Base-by-base conservation (phyloP, 345 rosid species). In the Sisymbrium altissimum region DNA sequence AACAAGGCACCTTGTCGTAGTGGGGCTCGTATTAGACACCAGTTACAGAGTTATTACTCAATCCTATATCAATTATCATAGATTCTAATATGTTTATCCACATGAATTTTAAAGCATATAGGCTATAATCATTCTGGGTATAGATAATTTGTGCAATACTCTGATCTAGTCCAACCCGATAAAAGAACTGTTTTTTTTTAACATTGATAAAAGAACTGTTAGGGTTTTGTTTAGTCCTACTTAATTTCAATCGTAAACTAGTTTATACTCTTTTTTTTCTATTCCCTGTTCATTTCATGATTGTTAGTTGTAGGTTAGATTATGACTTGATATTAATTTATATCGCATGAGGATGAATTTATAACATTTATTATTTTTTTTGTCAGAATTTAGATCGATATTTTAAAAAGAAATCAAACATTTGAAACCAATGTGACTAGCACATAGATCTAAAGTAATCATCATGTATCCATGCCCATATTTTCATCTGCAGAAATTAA, bases 1-100 rank as follows among this genome's bases (percentile, higher is more conserved):
- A 64, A 70, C 59, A 70, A 76, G 75, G 52, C 53, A 63, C 71
- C 74, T 62, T 76, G 75, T 69, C 43, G 25, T 23, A 1, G 25
- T 23, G 71, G 79, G 75, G 41, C n/a, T 75, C 63, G 45, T 53
- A 60, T 14, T 29, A 53, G 52, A 53, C 60, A 56, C 52, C 49
- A 48, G 14, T 57, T 27, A 17, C 21, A 40, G 38, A 59, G 21
- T 14, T 23, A 12, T 14, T 74, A 73, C 15, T 65, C 41, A 46
- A 14, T 29, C 60, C 12, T 54, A n/a, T 10, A 19, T 40, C 17
- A 4, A 19, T 12, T 39, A 40, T 18, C 25, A 52, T 27, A n/a
- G n/a, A n/a, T n/a, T n/a, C n/a, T n/a, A n/a, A n/a, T n/a, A n/a
- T n/a, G n/a, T n/a, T n/a, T n/a, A n/a, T n/a, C n/a, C n/a, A n/a